Conservation (phyloP, 371 early-diverging fungal genomes). For the Mortierella sp. region DNA sequence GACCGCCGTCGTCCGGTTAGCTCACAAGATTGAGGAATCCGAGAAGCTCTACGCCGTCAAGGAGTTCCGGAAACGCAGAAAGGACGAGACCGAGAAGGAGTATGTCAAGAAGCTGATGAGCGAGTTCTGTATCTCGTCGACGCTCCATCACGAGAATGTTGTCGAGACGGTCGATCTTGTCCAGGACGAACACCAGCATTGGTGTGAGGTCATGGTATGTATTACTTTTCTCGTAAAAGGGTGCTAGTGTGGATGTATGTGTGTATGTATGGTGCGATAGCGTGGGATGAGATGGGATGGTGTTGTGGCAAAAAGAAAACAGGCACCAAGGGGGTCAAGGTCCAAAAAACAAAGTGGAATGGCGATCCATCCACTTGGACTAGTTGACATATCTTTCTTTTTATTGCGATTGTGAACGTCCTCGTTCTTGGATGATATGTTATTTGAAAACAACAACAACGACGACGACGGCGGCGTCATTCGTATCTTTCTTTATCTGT, state of each 20-base stretch:
- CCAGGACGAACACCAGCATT: constrained; percentile 84
- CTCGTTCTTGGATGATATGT: not conserved
- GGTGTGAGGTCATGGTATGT: constrained; percentile 95
- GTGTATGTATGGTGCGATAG: not conserved
- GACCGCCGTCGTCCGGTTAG: constrained; percentile 90
- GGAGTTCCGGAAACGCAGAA: constrained; percentile 89
- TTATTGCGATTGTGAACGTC: not conserved
- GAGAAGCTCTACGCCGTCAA: constrained; percentile 92
- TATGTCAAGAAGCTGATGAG: constrained; percentile 91
- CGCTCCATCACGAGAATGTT: constrained; percentile 88
- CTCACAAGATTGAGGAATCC: constrained; percentile 69
- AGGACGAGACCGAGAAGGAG: constrained; percentile 87
- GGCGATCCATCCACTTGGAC: not conserved
- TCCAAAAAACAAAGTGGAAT: not conserved
- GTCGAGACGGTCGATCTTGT: constrained; percentile 94
- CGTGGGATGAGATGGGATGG: not conserved
- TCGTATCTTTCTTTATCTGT: not conserved
- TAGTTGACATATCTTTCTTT: not conserved
- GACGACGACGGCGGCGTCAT: not conserved
- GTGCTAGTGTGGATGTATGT: too few relatives aligned
- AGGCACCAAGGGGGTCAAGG: too few relatives aligned
- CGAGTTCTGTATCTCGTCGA: constrained; percentile 94
- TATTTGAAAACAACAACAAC: not conserved
- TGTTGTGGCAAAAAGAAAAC: not conserved
- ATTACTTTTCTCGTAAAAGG: too few relatives aligned